Conservation (phyloP, 257 asterid species). For the Petunia secreta region DNA sequence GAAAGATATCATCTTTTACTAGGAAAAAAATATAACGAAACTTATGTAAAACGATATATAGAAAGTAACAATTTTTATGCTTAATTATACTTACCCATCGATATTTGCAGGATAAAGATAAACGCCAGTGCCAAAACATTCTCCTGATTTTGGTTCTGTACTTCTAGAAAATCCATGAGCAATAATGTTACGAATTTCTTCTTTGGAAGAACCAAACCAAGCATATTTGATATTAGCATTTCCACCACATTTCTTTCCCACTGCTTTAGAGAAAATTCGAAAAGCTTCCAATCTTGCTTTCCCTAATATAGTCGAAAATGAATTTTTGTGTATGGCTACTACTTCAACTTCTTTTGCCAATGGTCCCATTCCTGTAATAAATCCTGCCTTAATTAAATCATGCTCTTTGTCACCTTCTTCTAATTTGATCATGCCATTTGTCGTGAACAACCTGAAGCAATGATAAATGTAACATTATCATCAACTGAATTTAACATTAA, state of each 20-base stretch:
- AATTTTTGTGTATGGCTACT: slow-evolving; percentile 41
- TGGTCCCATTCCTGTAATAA: slow-evolving; percentile 35
- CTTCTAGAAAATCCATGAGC: slow-evolving; percentile 44
- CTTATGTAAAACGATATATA: neutral
- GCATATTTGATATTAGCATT: slow-evolving; percentile 47
- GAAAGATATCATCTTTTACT: neutral
- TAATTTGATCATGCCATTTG: slow-evolving; percentile 40
- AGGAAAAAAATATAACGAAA: neutral
- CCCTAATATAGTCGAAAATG: slow-evolving; percentile 29
- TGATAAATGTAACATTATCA: neutral
- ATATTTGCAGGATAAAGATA: slow-evolving; percentile 37
- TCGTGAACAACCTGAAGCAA: slow-evolving; percentile 18
- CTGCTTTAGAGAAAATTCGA: slow-evolving; percentile 37
- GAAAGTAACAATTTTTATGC: no score
- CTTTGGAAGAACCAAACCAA: slow-evolving; percentile 53
- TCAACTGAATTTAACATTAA: neutral
- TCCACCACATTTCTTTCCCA: slow-evolving; percentile 49
- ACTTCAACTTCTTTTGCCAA: slow-evolving; percentile 31
- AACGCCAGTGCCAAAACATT: slow-evolving; percentile 47
- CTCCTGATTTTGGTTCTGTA: slow-evolving; percentile 2
- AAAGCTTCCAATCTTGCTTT: slow-evolving; percentile 40
- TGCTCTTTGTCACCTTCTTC: slow-evolving; percentile 30
- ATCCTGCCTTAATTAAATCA: slow-evolving; percentile 24
- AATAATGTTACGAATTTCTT: slow-evolving; percentile 39
- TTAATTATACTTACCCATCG: slow-evolving; percentile 8